Evolutionary conservation across 306 rosid species (phyloP), one percentile per base, ranked within the genome.

Genomic region (Betula pendula): DNA sequence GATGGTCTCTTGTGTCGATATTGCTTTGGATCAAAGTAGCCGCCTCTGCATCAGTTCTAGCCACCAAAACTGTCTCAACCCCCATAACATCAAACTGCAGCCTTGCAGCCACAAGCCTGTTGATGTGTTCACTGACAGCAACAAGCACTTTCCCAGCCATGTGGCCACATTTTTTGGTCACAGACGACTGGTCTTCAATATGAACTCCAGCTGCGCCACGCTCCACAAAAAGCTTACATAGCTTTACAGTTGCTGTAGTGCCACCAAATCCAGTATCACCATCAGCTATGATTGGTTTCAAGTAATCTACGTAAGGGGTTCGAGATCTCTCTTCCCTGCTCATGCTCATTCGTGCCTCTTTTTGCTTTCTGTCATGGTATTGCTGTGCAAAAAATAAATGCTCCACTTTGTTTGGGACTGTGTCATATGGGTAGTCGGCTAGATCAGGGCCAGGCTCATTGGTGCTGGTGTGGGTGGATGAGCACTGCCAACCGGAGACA

Each of bases 401-500:
- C 17, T 92, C 97, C 48, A 95, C 99, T 82, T 95, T 95, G 96
- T 95, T 95, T 1, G 99, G 99, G 66, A 95, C 97, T 6, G 99
- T 95, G 85, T 95, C 99, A 17, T 95, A 95, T 49, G 99, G 97
- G 81, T 92, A 95, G 40, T 95, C 99, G 16, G 99, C 99, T 2
- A 95, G 97, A 81, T 95, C 99, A 0, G 99, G 99, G 17, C 99
- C 99, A 0, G 96, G 99, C 31, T 95, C 99, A 77, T 95, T 95
- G 86, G 92, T 82, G 81, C 90, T 76, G 74, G 99, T 90, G 81
- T 93, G 98, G 13, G 99, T 92, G 51, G 98, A 84, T 14, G 98
- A 92, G 63, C 99, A 95, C 19, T 95, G 99, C 99, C 99, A 95
- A 2, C 99, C 98, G 1, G 99, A 95, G 88, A 95, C 99, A 31